Conservation (phyloP, 805 yeast genomes). For the Spathaspora girioi region DNA sequence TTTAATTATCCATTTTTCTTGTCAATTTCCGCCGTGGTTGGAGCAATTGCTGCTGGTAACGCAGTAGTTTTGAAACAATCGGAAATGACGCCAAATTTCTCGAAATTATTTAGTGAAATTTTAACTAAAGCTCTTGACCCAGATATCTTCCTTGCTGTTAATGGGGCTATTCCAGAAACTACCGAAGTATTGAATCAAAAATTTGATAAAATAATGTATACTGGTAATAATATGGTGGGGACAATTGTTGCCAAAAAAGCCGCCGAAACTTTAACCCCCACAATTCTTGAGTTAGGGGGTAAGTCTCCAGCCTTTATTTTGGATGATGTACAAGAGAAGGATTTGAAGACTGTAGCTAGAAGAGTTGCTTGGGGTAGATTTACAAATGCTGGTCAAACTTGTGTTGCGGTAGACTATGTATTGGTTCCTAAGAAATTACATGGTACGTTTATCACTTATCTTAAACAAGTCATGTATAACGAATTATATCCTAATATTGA, state of each 20-base stretch:
- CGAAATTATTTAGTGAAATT: conserved; percentile 53
- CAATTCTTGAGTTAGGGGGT: conserved; percentile 83
- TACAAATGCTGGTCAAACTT: conserved; percentile 83
- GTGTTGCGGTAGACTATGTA: conserved; percentile 85
- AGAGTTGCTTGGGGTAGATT: conserved; percentile 78
- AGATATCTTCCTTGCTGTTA: conserved; percentile 57
- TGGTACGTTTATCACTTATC: conserved; percentile 43
- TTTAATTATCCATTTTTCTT: conserved; percentile 77
- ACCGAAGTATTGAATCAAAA: conserved; percentile 54
- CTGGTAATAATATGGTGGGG: conserved; percentile 80
- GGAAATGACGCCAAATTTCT: conserved; percentile 65
- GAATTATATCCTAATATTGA: conserved; percentile 41
- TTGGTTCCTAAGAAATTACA: conserved; percentile 60
- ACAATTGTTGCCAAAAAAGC: conserved; percentile 74
- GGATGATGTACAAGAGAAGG: conserved; percentile 40
- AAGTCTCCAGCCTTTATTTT: conserved; percentile 82
- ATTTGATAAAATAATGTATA: conserved; percentile 80
- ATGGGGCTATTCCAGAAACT: conserved; percentile 70
- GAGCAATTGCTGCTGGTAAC: conserved; percentile 86
- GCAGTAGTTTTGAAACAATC: conserved; percentile 72
- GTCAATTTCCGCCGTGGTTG: conserved; percentile 61
- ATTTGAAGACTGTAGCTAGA: conserved; percentile 44
- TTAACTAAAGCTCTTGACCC: conserved; percentile 52
- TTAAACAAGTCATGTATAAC: conserved; percentile 36
- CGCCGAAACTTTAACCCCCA: conserved; percentile 80